Evolutionary conservation across 805 yeast species (phyloP).

Genomic region (Pichia nanzhaoensis): DNA sequence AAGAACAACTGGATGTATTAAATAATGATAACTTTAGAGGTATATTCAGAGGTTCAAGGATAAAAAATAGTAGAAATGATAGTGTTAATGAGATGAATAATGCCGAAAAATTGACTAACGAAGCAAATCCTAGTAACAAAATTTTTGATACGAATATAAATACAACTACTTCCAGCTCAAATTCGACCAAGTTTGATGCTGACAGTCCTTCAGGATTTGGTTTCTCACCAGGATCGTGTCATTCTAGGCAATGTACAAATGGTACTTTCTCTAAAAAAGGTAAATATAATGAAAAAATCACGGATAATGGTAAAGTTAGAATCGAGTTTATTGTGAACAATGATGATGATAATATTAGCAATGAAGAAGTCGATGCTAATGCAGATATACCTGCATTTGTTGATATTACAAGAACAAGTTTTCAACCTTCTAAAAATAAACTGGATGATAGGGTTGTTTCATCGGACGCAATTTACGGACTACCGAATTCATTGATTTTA

Average conservation of each 20-base stretch:
- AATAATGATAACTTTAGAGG: constrained; percentile 22
- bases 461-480: constrained; percentile 75
- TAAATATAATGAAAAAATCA: constrained; percentile 37
- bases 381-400: constrained; percentile 35
- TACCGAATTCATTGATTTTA: constrained; percentile 72
- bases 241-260: not conserved
- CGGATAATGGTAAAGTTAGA: constrained; percentile 41
- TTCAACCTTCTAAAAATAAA: constrained; percentile 35
- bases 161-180: constrained; percentile 1
- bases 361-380: constrained; percentile 6
- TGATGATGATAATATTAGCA: constrained; percentile 17
- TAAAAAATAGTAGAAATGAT: not conserved
- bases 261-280: constrained; percentile 19
- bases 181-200: constrained; percentile 5
- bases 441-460: constrained; percentile 54
- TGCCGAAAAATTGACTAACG: not conserved
- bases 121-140: constrained; percentile 2
- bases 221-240: constrained; percentile 5
- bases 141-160: constrained; percentile 6
- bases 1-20: constrained; percentile 22
- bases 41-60: constrained; percentile 17
- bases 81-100: not conserved
- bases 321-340: constrained; percentile 37
- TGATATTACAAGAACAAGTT: constrained; percentile 35
- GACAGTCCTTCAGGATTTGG: not conserved